These are phyloP conservation scores for Oxytropis ochrocephala DNA, from an alignment of 306 rosid species.

Conservation along the genomic window DNA sequence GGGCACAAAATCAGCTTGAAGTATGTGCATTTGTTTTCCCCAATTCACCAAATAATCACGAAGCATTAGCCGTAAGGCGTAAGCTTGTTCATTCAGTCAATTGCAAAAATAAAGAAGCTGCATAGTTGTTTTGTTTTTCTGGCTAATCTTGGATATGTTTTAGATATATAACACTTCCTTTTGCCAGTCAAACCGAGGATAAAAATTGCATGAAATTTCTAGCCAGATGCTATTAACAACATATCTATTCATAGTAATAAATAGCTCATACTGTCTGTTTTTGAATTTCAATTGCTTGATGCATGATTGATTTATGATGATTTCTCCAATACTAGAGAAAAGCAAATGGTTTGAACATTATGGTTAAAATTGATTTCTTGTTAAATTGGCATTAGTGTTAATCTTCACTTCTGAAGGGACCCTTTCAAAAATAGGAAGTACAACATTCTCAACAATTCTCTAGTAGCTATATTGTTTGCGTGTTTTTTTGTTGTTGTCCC, in stretches of 20 bases:
- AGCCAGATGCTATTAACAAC: neutral
- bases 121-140: neutral
- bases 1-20: constrained; percentile 8
- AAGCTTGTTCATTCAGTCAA: constrained; percentile 10
- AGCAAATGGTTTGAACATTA: neutral
- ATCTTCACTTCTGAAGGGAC: neutral
- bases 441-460: constrained; percentile 6
- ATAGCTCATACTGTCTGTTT: neutral
- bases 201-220: constrained; percentile 2
- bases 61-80: neutral
- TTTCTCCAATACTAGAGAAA: neutral
- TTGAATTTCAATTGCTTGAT: neutral
- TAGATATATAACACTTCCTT: neutral
- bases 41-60: neutral
- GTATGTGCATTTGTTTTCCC: neutral
- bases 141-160: neutral
- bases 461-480: neutral
- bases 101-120: neutral
- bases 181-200: neutral
- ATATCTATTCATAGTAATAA: neutral
- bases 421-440: neutral
- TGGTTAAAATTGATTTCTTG: neutral
- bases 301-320: neutral
- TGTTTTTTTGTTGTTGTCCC: constrained; percentile 2
- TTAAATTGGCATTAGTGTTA: neutral